These are phyloP conservation scores for Pleurotus sapidus DNA, from an alignment of 768 basidiomycete genomes.

Conservation along the genomic window DNA sequence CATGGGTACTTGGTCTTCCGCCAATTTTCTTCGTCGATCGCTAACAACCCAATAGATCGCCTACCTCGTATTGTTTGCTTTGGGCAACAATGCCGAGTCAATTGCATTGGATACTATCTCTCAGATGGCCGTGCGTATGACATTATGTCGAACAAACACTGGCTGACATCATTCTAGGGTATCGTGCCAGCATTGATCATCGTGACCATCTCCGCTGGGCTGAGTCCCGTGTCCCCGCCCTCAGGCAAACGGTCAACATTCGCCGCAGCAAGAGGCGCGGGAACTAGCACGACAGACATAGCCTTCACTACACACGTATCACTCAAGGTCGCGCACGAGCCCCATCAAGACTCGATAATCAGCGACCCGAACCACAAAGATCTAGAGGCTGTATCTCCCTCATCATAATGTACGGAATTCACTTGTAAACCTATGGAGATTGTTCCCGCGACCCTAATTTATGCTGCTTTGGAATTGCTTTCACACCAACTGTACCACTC, in stretches of 20 bases:
- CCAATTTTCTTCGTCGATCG: background rate
- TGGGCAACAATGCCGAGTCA: background rate
- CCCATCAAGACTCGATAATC: background rate
- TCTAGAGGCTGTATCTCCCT: no score
- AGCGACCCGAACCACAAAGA: background rate
- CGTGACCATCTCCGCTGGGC: slow-evolving; percentile 2
- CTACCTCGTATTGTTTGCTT: background rate
- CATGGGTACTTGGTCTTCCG: background rate
- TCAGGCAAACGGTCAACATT: background rate
- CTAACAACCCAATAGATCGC: background rate
- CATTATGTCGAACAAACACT: background rate
- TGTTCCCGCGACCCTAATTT: background rate
- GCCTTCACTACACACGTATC: slow-evolving; percentile 8
- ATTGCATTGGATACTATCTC: slow-evolving; percentile 6
- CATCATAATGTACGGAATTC: no score
- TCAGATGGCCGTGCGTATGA: slow-evolving; percentile 4
- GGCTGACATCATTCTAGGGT: background rate
- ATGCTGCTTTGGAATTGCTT: background rate
- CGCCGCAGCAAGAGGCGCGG: background rate
- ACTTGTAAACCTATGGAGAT: background rate
- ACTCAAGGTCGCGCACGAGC: background rate
- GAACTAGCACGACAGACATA: slow-evolving; percentile 1
- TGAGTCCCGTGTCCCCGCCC: slow-evolving; percentile 5
- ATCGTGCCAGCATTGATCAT: slow-evolving; percentile 6
- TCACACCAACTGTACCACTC: background rate